These are phyloP conservation scores for Hanseniaspora valbyensis DNA, from an alignment of 805 yeast species.

Conservation along the genomic window DNA sequence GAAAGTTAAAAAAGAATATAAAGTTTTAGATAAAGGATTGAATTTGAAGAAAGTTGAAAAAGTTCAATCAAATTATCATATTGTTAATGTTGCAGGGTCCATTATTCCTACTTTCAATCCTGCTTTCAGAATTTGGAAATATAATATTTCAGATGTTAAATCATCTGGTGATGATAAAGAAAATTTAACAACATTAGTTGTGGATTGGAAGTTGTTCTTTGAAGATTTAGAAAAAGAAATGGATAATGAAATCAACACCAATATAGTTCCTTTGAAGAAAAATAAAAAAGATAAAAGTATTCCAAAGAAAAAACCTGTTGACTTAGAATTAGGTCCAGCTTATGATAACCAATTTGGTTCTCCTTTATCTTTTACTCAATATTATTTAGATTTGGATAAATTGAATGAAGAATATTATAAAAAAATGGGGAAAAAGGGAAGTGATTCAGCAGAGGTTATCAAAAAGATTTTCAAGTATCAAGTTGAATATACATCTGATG, in stretches of 20 bases:
- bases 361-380: slow-evolving; percentile 64
- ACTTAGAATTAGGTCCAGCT: slow-evolving; percentile 59
- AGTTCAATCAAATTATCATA: slow-evolving; percentile 34
- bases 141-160: slow-evolving; percentile 53
- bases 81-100: slow-evolving; percentile 61
- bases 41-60: neutral
- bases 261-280: slow-evolving; percentile 23
- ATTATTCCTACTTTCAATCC: slow-evolving; percentile 81
- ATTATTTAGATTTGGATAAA: slow-evolving; percentile 50
- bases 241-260: slow-evolving; percentile 11
- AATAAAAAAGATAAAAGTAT: slow-evolving; percentile 42
- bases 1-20: slow-evolving; percentile 22
- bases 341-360: slow-evolving; percentile 59
- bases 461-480: slow-evolving; percentile 43
- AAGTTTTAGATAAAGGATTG: neutral
- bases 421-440: slow-evolving; percentile 46
- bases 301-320: slow-evolving; percentile 50
- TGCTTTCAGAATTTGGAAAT: slow-evolving; percentile 76
- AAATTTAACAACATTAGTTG: too few relatives aligned
- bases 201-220: slow-evolving; percentile 54
- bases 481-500: slow-evolving; percentile 61
- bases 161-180: slow-evolving; percentile 18
- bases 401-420: slow-evolving; percentile 36
- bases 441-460: slow-evolving; percentile 37
- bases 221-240: slow-evolving; percentile 34